Conservation (phyloP, 441 rosid genomes). For the Populus hybrid region DNA sequence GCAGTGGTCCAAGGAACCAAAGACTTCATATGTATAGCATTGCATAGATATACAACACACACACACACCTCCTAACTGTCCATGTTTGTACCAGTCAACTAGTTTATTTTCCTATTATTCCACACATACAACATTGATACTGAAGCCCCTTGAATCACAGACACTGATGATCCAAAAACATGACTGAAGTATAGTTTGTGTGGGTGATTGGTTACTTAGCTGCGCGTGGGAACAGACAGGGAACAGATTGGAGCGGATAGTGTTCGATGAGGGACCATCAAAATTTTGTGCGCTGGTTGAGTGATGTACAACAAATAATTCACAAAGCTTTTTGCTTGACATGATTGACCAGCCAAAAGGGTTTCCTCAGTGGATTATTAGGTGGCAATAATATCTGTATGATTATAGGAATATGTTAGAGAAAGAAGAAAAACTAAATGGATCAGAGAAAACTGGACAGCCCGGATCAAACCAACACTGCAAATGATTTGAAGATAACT, state of each 20-base stretch:
- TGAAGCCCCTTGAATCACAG: neutral
- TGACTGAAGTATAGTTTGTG: neutral
- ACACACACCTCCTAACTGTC: no score
- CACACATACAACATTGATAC: neutral
- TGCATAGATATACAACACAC: neutral
- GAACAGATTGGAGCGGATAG: neutral
- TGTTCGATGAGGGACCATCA: neutral
- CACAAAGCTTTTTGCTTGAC: conserved; percentile 48
- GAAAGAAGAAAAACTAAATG: neutral
- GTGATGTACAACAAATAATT: neutral
- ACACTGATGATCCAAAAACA: neutral
- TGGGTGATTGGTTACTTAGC: neutral
- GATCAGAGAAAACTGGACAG: conserved; percentile 1
- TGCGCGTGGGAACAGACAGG: conserved; percentile 7
- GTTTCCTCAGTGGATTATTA: conserved; percentile 53
- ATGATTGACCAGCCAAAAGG: conserved; percentile 52
- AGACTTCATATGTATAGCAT: neutral
- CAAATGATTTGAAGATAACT: conserved; percentile 42
- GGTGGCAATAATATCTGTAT: conserved; percentile 66
- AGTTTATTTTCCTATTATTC: neutral
- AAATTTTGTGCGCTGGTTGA: neutral
- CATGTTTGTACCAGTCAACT: neutral
- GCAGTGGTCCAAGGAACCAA: neutral
- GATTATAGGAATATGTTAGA: conserved; percentile 27
- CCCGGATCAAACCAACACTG: conserved; percentile 13